Base-by-base conservation (phyloP, 228 moss, liverwort and hornwort genomes). In the Sphagnum fallax region DNA sequence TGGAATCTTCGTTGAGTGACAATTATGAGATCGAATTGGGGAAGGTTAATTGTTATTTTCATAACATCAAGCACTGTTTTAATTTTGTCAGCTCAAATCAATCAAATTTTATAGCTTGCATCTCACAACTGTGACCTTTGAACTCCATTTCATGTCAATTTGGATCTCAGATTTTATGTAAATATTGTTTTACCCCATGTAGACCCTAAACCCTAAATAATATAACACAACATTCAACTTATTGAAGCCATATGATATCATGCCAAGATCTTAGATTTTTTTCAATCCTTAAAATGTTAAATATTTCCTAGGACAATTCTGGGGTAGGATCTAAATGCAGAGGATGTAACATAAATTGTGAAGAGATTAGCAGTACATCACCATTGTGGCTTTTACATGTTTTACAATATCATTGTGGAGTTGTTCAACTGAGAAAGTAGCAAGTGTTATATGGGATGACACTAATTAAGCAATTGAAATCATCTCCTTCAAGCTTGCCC, bases 391-490 rank as follows among this genome's bases (percentile, higher is more conserved):
- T 74, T 89, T 61, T 73, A 71, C 67, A 81, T 97, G 64, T 84
- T 93, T 32, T 32, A 32, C 2, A 32, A 0, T 69, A 90, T 93
- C 47, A 84, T 97, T 71, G 97, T 97, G 62, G 97, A 97, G 78
- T 74, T 97, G 69, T 84, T 97, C 5, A 91, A 97, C 97, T 2
- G 91, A 97, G 69, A 93, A 77, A 67, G 81, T 80, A 71, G 79
- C 85, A 6, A 90, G 89, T 75, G 97, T 91, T 69, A 93, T 97
- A 60, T 97, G 97, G 97, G 97, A 97, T 70, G 97, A 97, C 48
- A 89, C 91, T 18, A 88, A 88, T 49, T 76, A 78, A 5, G 88
- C 84, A 51, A 90, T 97, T 66, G 97, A 97, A 74, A 97, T 97
- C 64, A 97, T 97, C 16, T 97, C 93, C 70, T 90, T 87, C 16